Base-by-base conservation (phyloP, 2,329 filamentous ascomycete species). In the Colletotrichum salicis region DNA sequence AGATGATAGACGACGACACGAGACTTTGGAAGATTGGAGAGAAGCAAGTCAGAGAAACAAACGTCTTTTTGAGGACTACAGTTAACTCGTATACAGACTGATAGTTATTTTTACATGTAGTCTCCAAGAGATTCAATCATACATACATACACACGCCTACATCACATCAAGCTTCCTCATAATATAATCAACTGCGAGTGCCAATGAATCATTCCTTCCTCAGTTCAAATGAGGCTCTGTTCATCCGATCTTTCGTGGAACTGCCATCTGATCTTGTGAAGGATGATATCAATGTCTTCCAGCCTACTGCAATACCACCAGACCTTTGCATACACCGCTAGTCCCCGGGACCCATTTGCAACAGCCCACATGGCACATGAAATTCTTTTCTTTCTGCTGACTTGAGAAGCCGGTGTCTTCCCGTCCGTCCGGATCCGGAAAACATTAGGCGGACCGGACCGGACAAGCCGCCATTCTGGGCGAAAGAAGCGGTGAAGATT, bases 1-100 rank as follows among this genome's bases (percentile, higher is more conserved):
- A 71, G 65, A 71, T 55, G 65, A 71, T 69, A 69, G 69, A 71
- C 15, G 65, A 63, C 35, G 54, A 27, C n/a, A 69, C 24, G 59
- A 71, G 52, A 57, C 2, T 22, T 22, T 37, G 35, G 5, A 37
- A 31, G 37, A 51, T 27, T 33, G 22, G 31, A 19, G 31, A 35
- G 31, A 41, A n/a, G 41, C 41, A 8, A 48, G 41, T 48, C 19
- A 11, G 41, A 48, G 41, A 22, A 22, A 48, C 41, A 48, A 48
- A 48, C 3, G 19, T 58, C 51, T 67, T 52, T 52, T n/a, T 63
- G 58, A 62, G 41, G 64, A 45, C 57, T 45, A 24, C n/a, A 64
- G 37, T 12, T 48, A n/a, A 67, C 57, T 59, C 65, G 59, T 37
- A 51, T 10, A 51, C 59, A 51, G 55, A 55, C 31, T 68, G 57